A percentile compares a stretch with the other conserved stretches of the same genome.
Conservation (phyloP, 1,139 yeast genomes). For the Pichia cactophila region DNA sequence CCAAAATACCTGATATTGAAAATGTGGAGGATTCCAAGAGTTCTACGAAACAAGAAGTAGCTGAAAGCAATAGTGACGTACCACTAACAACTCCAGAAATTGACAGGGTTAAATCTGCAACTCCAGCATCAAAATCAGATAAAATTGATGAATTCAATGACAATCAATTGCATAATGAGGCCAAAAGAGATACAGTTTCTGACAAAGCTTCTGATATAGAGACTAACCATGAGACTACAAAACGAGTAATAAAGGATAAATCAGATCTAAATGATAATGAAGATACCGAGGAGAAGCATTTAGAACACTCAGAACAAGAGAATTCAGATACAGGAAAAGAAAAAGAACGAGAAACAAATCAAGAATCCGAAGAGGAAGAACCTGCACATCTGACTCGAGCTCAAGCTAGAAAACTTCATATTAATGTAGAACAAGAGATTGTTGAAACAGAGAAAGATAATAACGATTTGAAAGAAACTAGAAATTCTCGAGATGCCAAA, state of each 20-base stretch:
- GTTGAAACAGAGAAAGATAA: constrained; percentile 7
- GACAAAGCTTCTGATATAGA: no score
- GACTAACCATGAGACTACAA: no score
- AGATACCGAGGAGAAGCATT: constrained; percentile 2
- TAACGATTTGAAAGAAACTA: constrained; percentile 5
- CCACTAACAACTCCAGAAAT: no score
- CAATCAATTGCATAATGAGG: no score
- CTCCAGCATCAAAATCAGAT: no score
- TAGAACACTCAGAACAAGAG: neutral
- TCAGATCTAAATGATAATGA: no score
- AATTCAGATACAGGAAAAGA: constrained; percentile 1
- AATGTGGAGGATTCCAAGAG: neutral
- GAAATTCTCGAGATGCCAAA: neutral
- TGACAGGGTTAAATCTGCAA: no score
- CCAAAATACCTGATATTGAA: neutral
- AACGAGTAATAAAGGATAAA: no score
- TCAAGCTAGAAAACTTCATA: constrained; percentile 11
- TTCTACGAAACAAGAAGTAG: neutral
- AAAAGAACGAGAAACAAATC: constrained; percentile 2
- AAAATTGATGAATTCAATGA: no score
- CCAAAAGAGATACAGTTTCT: no score
- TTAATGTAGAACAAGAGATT: constrained; percentile 9
- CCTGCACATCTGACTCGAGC: constrained; percentile 15
- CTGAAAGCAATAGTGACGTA: neutral
- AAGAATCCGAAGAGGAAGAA: constrained; percentile 9